Base-by-base conservation (phyloP, 768 basidiomycete species). In the Mycena capillaripes region DNA sequence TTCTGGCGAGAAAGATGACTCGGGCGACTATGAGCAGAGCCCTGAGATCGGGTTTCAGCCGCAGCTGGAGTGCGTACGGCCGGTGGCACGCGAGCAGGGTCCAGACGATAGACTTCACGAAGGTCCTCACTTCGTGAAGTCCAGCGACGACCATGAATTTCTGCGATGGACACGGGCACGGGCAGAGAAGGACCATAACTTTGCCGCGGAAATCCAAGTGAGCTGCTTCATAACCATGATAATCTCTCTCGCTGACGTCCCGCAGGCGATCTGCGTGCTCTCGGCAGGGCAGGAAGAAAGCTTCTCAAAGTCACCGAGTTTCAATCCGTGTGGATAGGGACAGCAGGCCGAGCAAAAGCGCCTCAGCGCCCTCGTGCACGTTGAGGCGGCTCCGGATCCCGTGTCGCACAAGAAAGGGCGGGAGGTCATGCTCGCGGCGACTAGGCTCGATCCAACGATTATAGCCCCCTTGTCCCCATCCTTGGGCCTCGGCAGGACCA, bases 341-440 rank as follows among this genome's bases (percentile, higher is more conserved):
- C n/a, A 91, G 84, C 98, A 98, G 79, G 95, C 95, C 0, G 90
- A 91, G 68, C 79, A 84, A 77, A 97, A 95, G 79, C 87, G 84
- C 3, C 84, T 87, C 19, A 91, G 95, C 0, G 87, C 84, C 1
- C 80, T 87, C 4, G 90, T 87, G 19, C 89, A 89, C 16, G 82
- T 92, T 2, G 84, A 88, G n/a, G 83, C 83, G 0, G 90, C 90
- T 16, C 84, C 91, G 2, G 93, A 96, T 76, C 92, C 92, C 0
- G 80, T 91, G n/a, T n/a, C n/a, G n/a, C 23, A 75, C 86, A 92
- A 91, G 81, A 92, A 91, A 76, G 89, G 90, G 1, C 86, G 85
- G 73, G 93, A 94, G 78, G 89, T 89, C 21, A 90, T 89, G 87
- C 82, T 87, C 23, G 85, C 88, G 0, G 91, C 90, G 0, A 84